These are phyloP conservation scores for Thraustochytrium sp. DNA, from an alignment of 352 stramenopile genomes.

Conservation along the genomic window DNA sequence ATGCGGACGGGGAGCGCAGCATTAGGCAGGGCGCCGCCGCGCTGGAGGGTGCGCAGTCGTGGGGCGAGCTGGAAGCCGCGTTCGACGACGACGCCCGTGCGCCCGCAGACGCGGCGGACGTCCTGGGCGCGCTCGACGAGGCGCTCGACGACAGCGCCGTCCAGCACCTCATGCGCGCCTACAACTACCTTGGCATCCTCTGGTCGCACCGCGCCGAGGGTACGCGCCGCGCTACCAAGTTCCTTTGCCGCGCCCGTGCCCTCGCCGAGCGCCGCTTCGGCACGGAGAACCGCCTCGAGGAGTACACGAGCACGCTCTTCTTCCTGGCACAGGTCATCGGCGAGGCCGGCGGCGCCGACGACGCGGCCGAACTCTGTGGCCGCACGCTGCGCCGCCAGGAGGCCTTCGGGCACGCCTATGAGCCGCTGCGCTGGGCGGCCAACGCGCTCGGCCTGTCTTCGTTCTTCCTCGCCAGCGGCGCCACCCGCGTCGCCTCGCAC, in stretches of 20 bases:
- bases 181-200: constrained; percentile 26
- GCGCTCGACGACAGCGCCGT: not conserved
- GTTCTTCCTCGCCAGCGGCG: not conserved
- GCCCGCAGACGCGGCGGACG: not conserved
- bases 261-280: not conserved
- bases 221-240: not conserved
- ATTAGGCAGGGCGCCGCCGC: not conserved
- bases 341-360: not conserved
- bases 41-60: not conserved
- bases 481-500: not conserved
- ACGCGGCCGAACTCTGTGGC: not conserved
- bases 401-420: not conserved
- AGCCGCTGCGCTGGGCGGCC: not conserved
- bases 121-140: too few species aligned
- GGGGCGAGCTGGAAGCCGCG: not conserved
- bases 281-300: not conserved
- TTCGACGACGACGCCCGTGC: not conserved
- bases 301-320: constrained; percentile 34
- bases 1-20: not conserved
- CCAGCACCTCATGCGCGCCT: constrained; percentile 1
- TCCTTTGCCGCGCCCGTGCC: not conserved
- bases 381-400: not conserved
- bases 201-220: constrained; percentile 20
- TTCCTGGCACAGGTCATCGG: constrained; percentile 23
- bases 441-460: not conserved